Conservation (phyloP, 1,284 basidiomycete species). For the Microbotryum intermedium region DNA sequence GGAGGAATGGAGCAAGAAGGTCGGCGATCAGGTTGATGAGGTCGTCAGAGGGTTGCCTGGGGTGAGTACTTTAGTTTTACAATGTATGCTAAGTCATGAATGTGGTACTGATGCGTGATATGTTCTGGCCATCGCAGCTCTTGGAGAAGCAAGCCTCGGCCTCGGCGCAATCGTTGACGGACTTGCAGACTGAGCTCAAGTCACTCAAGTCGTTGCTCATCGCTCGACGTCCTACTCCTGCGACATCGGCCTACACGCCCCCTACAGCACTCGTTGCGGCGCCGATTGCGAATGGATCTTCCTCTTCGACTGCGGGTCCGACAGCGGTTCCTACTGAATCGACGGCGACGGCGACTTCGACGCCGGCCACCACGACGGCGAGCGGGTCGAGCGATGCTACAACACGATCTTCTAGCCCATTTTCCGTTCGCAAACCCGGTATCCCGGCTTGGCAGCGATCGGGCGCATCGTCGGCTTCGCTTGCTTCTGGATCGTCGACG, state of each 20-base stretch:
- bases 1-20: conserved; percentile 64
- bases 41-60: conserved; percentile 85
- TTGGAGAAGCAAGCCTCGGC: conserved; percentile 84
- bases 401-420: background rate
- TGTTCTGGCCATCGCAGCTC: conserved; percentile 51
- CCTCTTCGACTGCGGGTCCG: background rate
- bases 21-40: conserved; percentile 80
- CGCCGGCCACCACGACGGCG: conserved; percentile 31
- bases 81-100: background rate
- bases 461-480: background rate
- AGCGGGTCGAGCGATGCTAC: background rate
- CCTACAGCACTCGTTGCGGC: conserved; percentile 32
- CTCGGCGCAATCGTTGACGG: conserved; percentile 53
- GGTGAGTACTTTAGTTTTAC: conserved; percentile 44
- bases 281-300: background rate
- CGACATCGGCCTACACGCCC: conserved; percentile 45
- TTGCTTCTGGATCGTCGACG: background rate
- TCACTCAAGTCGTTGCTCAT: conserved; percentile 79
- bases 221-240: conserved; percentile 38
- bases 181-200: conserved; percentile 88
- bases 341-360: conserved; percentile 24
- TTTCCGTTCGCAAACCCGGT: conserved; percentile 51
- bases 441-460: conserved; percentile 80
- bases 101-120: background rate
- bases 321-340: background rate